These are phyloP conservation scores for Dioszegia aurantiaca DNA, from an alignment of 768 basidiomycete species.

Conservation along the genomic window DNA sequence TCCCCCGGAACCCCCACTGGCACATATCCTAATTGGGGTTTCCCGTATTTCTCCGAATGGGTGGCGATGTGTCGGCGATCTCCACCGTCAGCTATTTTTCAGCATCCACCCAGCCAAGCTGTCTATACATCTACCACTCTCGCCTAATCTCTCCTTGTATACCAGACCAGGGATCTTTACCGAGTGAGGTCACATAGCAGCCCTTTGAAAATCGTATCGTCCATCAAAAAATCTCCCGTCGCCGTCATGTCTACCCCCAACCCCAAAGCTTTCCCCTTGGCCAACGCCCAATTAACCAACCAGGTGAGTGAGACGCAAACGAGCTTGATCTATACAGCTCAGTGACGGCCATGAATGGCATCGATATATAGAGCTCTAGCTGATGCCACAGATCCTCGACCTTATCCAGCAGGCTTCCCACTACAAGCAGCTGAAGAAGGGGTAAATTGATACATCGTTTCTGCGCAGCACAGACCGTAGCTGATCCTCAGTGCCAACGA, in stretches of 20 bases:
- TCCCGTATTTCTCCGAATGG: not conserved
- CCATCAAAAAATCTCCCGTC: not conserved
- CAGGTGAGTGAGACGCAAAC: no score
- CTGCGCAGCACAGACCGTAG: not conserved
- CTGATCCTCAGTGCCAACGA: conserved; percentile 74
- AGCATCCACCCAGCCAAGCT: not conserved
- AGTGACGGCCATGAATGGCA: no score
- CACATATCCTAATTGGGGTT: not conserved
- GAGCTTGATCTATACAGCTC: no score
- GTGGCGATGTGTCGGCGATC: not conserved
- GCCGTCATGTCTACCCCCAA: conserved; percentile 55
- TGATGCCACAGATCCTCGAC: conserved; percentile 72
- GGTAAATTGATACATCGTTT: conserved; percentile 22
- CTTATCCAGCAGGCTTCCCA: conserved; percentile 91
- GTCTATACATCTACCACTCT: not conserved
- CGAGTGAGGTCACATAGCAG: conserved; percentile 10
- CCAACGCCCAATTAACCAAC: conserved; percentile 83
- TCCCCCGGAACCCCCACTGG: not conserved
- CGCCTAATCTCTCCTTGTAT: not conserved
- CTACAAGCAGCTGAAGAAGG: conserved; percentile 98
- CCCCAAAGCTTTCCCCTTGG: conserved; percentile 84
- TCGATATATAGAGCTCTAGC: not conserved
- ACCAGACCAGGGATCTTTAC: conserved; percentile 18
- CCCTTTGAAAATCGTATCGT: not conserved
- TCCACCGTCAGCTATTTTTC: not conserved